Evolutionary conservation across 1,284 basidiomycete genomes (phyloP).

Genomic region (Cutaneotrichosporon mucoides): DNA sequence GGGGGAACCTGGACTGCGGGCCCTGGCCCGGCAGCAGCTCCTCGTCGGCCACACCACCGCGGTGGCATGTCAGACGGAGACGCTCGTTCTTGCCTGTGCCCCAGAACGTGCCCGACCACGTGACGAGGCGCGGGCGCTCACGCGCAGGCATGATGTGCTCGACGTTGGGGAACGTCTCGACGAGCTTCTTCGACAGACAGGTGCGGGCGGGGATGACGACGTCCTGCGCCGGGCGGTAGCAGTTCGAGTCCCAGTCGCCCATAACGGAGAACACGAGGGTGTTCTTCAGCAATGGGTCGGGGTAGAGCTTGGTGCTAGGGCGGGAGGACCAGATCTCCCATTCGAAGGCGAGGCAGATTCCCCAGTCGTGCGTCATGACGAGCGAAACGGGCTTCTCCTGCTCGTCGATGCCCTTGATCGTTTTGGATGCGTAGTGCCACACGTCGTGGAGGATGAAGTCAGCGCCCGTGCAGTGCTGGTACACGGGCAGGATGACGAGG

Average conservation of each 20-base stretch:
- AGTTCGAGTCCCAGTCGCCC: constrained; percentile 47
- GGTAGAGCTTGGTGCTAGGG: constrained; percentile 26
- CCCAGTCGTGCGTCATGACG: constrained; percentile 53
- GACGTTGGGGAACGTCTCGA: constrained; percentile 35
- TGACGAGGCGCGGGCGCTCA: constrained; percentile 36
- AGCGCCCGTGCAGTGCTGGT: constrained; percentile 43
- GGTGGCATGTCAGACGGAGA: constrained; percentile 38
- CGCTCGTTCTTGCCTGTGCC: constrained; percentile 46
- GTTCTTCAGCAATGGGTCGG: constrained; percentile 43
- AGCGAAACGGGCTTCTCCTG: constrained; percentile 39
- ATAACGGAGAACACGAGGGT: constrained; percentile 45
- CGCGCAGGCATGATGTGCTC: constrained; percentile 31
- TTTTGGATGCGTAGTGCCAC: constrained; percentile 37
- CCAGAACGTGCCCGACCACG: constrained; percentile 48
- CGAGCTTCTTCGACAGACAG: constrained; percentile 34
- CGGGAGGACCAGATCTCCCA: constrained; percentile 48
- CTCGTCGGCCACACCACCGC: constrained; percentile 39
- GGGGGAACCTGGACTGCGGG: constrained; percentile 32
- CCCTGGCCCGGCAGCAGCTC: constrained; percentile 41
- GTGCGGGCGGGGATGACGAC: constrained; percentile 48
- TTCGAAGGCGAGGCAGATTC: constrained; percentile 45
- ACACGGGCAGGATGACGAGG: constrained; percentile 50
- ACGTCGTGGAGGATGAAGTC: constrained; percentile 48
- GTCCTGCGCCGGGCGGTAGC: constrained; percentile 48
- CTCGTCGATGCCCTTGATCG: constrained; percentile 39